Conservation (phyloP, 306 rosid species). For the Casuarina equisetifolia region DNA sequence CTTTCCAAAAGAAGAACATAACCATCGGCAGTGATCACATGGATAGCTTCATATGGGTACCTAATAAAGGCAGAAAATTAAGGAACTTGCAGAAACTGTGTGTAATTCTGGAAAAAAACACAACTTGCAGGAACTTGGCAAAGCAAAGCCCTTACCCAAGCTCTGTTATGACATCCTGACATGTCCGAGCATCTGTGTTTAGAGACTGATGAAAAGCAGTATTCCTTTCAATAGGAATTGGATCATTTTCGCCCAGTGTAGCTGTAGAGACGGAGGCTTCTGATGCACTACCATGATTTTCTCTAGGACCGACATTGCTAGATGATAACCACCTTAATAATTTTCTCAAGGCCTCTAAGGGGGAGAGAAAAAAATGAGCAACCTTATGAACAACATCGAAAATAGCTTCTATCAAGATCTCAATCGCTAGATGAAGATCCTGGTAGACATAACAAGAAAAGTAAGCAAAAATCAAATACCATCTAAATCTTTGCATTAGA, state of each 20-base stretch:
- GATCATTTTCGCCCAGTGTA: constrained; percentile 56
- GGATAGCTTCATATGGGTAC: constrained; percentile 92
- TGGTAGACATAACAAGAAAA: constrained; percentile 29
- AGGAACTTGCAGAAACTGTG: constrained; percentile 21
- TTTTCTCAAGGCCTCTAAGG: constrained; percentile 52
- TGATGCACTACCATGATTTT: constrained; percentile 24
- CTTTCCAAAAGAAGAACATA: constrained; percentile 93
- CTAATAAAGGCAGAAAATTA: constrained; percentile 37
- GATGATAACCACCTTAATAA: constrained; percentile 42
- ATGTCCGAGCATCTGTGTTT: constrained; percentile 90
- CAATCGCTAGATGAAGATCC: constrained; percentile 90
- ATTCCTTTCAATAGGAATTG: constrained; percentile 43
- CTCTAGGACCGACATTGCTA: constrained; percentile 22
- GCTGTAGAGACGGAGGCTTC: constrained; percentile 41
- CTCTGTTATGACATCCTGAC: constrained; percentile 94
- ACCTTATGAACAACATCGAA: constrained; percentile 71
- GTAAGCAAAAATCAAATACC: constrained; percentile 6
- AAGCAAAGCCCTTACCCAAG: constrained; percentile 61
- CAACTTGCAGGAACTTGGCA: constrained; percentile 21
- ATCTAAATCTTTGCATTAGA: neutral
- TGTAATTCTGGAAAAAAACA: neutral
- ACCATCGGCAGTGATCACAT: constrained; percentile 81
- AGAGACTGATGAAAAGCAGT: constrained; percentile 52
- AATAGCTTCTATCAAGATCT: constrained; percentile 74
- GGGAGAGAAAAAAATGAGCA: constrained; percentile 76